A percentile compares a stretch with the other conserved stretches of the same genome.
Evolutionary conservation across 2,329 filamentous ascomycete genomes (phyloP).

Genomic region (Sphaerostilbella broomeana): DNA sequence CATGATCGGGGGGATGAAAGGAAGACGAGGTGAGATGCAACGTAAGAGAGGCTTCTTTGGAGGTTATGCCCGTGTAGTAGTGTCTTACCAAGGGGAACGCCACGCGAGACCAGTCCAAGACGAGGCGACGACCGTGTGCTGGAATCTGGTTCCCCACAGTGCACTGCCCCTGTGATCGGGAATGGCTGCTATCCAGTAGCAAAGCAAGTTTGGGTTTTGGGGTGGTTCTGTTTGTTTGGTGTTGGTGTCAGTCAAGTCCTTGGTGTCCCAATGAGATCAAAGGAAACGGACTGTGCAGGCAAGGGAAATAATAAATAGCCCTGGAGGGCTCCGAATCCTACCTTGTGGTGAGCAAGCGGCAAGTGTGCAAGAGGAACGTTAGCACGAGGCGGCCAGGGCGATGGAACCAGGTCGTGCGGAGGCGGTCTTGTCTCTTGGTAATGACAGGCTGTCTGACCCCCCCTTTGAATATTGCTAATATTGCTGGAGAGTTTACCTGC

Average conservation of each 20-base stretch:
- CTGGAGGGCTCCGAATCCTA: no score
- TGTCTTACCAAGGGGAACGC: slow-evolving; percentile 19
- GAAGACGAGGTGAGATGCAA: slow-evolving; percentile 6
- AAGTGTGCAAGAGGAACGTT: background rate
- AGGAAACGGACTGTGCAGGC: slow-evolving; percentile 18
- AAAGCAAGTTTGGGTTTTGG: no score
- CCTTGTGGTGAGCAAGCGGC: no score
- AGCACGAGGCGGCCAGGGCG: slow-evolving; percentile 5
- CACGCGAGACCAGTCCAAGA: slow-evolving; percentile 9
- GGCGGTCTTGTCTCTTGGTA: no score
- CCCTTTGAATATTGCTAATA: no score
- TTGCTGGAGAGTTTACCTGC: no score
- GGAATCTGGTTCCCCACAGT: slow-evolving; percentile 14
- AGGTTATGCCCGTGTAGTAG: slow-evolving; percentile 8
- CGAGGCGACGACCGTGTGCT: slow-evolving; percentile 8
- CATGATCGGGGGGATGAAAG: slow-evolving; percentile 44
- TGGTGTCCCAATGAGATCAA: slow-evolving; percentile 2
- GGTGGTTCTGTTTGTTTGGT: background rate
- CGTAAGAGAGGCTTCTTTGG: slow-evolving; percentile 23
- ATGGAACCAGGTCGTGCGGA: slow-evolving; percentile 8
- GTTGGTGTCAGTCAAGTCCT: background rate
- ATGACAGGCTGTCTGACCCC: no score
- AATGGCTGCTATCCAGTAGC: slow-evolving; percentile 8
- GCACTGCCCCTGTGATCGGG: slow-evolving; percentile 16
- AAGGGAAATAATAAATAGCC: no score